Base-by-base conservation (phyloP, 2,329 filamentous ascomycete species). In the Claviceps fusiformis region DNA sequence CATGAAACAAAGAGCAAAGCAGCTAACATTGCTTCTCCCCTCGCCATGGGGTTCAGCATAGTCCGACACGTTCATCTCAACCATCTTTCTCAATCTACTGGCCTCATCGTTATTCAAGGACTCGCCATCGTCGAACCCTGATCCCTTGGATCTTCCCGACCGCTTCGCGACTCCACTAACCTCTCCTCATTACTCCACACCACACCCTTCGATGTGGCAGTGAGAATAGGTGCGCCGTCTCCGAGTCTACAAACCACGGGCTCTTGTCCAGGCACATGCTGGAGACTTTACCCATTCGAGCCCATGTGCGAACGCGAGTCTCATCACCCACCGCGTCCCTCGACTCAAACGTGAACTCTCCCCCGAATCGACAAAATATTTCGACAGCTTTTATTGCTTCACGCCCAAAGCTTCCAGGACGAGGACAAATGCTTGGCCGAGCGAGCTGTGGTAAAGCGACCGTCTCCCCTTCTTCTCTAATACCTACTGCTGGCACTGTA, bases 221-320 rank as follows among this genome's bases (percentile, higher is more conserved):
- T 65, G 62, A 69, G 37, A 39, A 49, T 29, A 48, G n/a, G 52
- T 54, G 44, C 54, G 47, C 47, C 44, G 47, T 50, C 37, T 56
- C 50, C 52, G 29, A 52, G 31, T 52, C 54, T 46, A 60, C 55
- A 47, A 47, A 52, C 54, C 39, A 55, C 47, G 53, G 43, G 53
- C 41, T 54, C 55, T 33, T 47, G 61, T 59, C 53, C 57, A 54
- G 56, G 59, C 55, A 57, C 56, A 60, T 61, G 59, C 59, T 55
- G 53, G 55, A 59, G 56, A 57, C 57, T 50, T 58, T 54, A 59
- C 57, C 54, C 15, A 56, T 53, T 56, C 59, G 64, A 61, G 64
- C 66, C 62, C 67, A 72, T 72, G 70, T 68, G 65, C 66, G 65
- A 67, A 70, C 67, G 66, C 67, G 68, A 69, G 67, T 62, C 64